Conservation (phyloP, 192 early-diverging fungal species). For the Physocladia obscura region DNA sequence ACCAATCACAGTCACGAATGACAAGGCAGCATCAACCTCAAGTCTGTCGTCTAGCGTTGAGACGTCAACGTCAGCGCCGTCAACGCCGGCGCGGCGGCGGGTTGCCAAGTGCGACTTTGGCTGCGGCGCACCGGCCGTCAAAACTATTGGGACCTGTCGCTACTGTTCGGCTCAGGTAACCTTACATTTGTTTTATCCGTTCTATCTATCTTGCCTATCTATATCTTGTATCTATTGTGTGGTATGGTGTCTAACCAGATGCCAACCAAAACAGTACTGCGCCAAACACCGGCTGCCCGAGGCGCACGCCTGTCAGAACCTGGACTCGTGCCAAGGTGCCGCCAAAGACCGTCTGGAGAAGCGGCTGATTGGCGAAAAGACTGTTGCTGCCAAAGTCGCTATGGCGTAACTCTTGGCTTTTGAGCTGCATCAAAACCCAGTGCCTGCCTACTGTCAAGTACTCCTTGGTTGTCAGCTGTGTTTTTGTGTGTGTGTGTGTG, state of each 20-base stretch:
- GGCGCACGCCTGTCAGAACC: conserved; percentile 68
- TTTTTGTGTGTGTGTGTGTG: too few relatives aligned
- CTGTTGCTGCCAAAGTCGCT: conserved; percentile 71
- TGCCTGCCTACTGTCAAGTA: too few relatives aligned
- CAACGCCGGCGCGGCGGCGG: conserved; percentile 22
- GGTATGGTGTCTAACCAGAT: not conserved
- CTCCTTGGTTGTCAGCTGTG: too few relatives aligned
- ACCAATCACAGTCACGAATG: too few relatives aligned
- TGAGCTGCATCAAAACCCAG: too few relatives aligned
- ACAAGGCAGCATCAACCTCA: too few relatives aligned
- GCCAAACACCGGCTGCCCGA: conserved; percentile 73
- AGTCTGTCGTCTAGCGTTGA: not conserved
- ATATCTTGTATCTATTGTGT: conserved; percentile 39
- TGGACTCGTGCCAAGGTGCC: conserved; percentile 60
- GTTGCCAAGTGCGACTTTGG: conserved; percentile 26
- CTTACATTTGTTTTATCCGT: not conserved
- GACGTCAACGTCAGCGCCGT: not conserved
- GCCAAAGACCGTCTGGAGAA: conserved; percentile 58
- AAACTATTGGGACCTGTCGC: conserved; percentile 73
- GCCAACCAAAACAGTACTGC: conserved; percentile 51
- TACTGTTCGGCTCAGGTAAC: conserved; percentile 42
- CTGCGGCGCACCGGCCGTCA: conserved; percentile 45
- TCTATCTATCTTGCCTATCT: conserved; percentile 9
- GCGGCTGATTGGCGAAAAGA: conserved; percentile 68
- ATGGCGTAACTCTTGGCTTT: too few relatives aligned